Conservation (phyloP, 2,329 filamentous ascomycete genomes). For the Neophaeococcomyces aloes region DNA sequence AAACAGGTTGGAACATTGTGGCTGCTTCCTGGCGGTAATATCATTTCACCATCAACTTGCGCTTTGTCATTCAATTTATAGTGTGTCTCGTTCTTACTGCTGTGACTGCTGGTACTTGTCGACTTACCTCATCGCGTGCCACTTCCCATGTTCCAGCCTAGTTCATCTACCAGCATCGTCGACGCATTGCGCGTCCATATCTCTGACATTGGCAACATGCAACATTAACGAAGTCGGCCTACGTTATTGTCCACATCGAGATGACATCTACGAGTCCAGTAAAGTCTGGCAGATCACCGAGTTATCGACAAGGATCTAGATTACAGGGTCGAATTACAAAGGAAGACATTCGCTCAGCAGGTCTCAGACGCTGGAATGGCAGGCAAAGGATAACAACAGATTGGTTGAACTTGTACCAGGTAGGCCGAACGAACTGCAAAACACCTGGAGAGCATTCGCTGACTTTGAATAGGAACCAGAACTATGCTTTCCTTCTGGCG, state of each 20-base stretch:
- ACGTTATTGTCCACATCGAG: background rate
- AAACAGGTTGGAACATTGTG: too few species aligned
- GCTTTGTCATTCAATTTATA: too few species aligned
- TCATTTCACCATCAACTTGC: too few species aligned
- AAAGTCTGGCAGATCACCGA: slow-evolving; percentile 1
- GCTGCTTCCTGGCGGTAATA: too few species aligned
- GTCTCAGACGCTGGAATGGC: slow-evolving; percentile 22
- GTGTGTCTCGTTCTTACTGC: too few species aligned
- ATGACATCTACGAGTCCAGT: slow-evolving; percentile 3
- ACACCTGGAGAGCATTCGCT: background rate
- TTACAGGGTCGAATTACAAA: slow-evolving; percentile 18
- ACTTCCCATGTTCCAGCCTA: too few species aligned
- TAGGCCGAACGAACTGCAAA: slow-evolving; percentile 7
- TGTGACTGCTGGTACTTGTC: too few species aligned
- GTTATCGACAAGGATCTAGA: slow-evolving; percentile 6
- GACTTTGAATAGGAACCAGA: slow-evolving; percentile 18
- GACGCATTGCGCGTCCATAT: too few species aligned
- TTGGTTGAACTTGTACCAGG: slow-evolving; percentile 21
- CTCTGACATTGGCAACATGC: too few species aligned
- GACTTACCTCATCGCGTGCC: too few species aligned
- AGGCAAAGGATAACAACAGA: slow-evolving; percentile 19
- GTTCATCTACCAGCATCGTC: too few species aligned
- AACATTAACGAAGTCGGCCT: too few species aligned
- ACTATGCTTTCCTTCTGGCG: slow-evolving; percentile 20
- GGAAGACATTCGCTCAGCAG: slow-evolving; percentile 20